phyloP scores from a whole-genome alignment of 805 yeast species.

The Yamadazyma olivae region DNA sequence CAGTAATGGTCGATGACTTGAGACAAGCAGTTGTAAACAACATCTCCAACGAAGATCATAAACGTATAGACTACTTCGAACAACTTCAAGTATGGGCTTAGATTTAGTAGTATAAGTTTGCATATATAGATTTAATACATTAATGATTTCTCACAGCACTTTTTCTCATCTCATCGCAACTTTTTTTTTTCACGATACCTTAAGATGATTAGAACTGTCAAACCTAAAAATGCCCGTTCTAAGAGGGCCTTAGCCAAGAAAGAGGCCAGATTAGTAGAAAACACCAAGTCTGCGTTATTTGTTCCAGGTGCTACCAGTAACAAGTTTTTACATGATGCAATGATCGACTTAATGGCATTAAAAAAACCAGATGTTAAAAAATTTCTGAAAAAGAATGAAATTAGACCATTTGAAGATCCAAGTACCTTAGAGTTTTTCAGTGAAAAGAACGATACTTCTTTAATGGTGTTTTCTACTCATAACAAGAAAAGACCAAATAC shows the following conservation, averaged over 20 bases:
- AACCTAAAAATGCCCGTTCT: slow-evolving; percentile 93
- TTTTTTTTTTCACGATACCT: neutral
- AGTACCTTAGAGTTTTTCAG: slow-evolving; percentile 83
- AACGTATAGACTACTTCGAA: slow-evolving; percentile 67
- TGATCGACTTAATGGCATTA: slow-evolving; percentile 83
- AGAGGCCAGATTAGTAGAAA: slow-evolving; percentile 86
- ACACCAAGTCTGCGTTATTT: slow-evolving; percentile 84
- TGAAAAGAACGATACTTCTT: slow-evolving; percentile 89
- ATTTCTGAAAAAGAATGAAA: slow-evolving; percentile 83
- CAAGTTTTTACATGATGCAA: slow-evolving; percentile 79
- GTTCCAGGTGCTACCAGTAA: slow-evolving; percentile 85
- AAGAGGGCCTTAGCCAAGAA: slow-evolving; percentile 89
- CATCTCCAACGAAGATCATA: slow-evolving; percentile 26
- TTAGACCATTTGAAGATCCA: slow-evolving; percentile 91
- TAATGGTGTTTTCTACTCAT: slow-evolving; percentile 72
- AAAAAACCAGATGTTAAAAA: slow-evolving; percentile 90
- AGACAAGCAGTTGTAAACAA: slow-evolving; percentile 47
- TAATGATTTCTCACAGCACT: neutral
- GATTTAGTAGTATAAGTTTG: too few relatives aligned
- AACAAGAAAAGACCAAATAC: slow-evolving; percentile 94
- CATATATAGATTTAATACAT: slow-evolving; percentile 1
- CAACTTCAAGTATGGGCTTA: slow-evolving; percentile 70
- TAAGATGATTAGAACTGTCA: slow-evolving; percentile 39
- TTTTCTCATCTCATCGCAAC: slow-evolving; percentile 8
- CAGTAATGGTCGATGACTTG: slow-evolving; percentile 53